Evolutionary conservation across 2,329 filamentous ascomycete genomes (phyloP), one percentile per base, ranked within the genome.

Genomic region (Knufia fluminis): DNA sequence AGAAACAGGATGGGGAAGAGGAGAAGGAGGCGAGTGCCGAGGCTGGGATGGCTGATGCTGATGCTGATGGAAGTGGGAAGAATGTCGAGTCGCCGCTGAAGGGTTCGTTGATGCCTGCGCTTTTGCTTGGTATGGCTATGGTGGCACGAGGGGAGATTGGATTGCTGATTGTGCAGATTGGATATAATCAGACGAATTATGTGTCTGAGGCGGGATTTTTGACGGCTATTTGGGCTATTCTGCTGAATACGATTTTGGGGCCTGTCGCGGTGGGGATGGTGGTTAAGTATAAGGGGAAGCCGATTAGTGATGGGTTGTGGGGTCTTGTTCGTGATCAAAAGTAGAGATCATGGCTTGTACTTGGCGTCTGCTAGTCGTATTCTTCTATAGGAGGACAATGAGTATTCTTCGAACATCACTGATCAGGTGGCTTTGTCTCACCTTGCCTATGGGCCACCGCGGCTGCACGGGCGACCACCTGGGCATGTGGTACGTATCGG

Each of bases 81-180:
- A 42, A 42, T n/a, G 6, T 24, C n/a, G 39, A 4, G 6, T 42
- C 39, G 8, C 39, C 8, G 22, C 16, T 42, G 19, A 42, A 20
- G 8, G 64, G 73, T 2, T 86, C 82, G 0, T 66, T 85, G 1
- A 81, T 86, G 52, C 83, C 84, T 0, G 73, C 80, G 0, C 71
- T 75, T 0, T 79, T 89, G 2, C 66, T 89, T 0, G 80, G 80
- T 0, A 69, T 75, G 12, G 78, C 78, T 1, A 90, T 90, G 85
- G 76, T 83, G 0, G 78, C 85, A 0, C 73, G 85, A 17, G 85
- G 86, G 0, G 85, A 91, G 61, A 85, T 90, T 24, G 84, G 84
- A 0, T 87, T 87, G 52, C 63, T 90, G 38, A 86, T 91, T 52
- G 39, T 42, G 39, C 39, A 42, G 39, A 42, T 42, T 42, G 39